Percentiles rank a stretch among this genome's conserved stretches.
Conservation (phyloP, 495 filamentous ascomycete species). For the Thermothielavioides terrestris region DNA sequence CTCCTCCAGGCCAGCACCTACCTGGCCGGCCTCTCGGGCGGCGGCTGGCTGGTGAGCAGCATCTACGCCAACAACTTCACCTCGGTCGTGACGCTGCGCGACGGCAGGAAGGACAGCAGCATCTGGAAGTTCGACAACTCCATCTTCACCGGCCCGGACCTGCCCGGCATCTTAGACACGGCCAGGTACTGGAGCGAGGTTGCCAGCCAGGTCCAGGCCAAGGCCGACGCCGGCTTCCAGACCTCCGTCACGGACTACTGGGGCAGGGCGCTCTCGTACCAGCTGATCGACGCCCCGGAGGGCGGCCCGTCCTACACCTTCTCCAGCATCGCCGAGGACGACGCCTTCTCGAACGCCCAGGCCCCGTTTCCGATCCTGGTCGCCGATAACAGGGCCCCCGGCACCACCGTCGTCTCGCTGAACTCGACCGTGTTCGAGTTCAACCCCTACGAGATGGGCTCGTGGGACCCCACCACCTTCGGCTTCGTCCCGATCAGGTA, state of each 20-base stretch:
- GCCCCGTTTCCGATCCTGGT: conserved; percentile 80
- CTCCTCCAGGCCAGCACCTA: conserved; percentile 81
- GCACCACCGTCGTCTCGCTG: conserved; percentile 51
- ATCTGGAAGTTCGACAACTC: conserved; percentile 72
- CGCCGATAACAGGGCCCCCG: conserved; percentile 62
- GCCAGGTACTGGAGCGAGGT: conserved; percentile 63
- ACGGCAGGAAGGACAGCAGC: conserved; percentile 44
- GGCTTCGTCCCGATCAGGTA: conserved; percentile 70
- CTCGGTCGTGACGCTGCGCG: conserved; percentile 54
- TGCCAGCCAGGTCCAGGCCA: conserved; percentile 50
- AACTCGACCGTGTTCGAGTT: conserved; percentile 84
- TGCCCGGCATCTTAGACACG: conserved; percentile 31
- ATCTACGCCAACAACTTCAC: conserved; percentile 89
- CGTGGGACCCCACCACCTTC: conserved; percentile 70
- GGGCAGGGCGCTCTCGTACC: conserved; percentile 70
- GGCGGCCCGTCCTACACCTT: conserved; percentile 78
- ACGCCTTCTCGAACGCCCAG: conserved; percentile 58
- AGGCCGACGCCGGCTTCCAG: conserved; percentile 63
- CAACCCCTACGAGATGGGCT: conserved; percentile 81
- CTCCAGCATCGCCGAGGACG: conserved; percentile 68
- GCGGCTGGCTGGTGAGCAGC: conserved; percentile 79
- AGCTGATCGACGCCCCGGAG: conserved; percentile 68
- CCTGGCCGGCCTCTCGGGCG: conserved; percentile 75
- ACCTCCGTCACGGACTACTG: conserved; percentile 82
- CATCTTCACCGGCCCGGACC: conserved; percentile 51